Evolutionary conservation across 768 basidiomycete species (phyloP).

Genomic region (Xerocomellus intermedius): DNA sequence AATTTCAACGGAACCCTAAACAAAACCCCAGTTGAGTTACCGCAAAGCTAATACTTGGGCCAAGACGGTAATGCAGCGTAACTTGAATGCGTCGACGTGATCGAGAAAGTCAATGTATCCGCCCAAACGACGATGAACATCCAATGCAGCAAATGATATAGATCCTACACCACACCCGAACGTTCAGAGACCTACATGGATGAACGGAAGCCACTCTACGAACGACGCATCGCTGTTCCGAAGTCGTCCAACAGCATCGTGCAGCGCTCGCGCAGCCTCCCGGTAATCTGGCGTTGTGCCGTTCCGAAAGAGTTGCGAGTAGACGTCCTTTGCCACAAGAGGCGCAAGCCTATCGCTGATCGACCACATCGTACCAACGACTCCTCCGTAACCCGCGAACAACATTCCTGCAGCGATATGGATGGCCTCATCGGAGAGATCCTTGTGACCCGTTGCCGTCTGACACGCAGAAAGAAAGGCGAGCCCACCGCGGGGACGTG

Average conservation of each 20-base stretch:
- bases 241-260: background rate
- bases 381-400: slow-evolving; percentile 29
- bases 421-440: background rate
- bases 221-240: background rate
- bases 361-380: slow-evolving; percentile 47
- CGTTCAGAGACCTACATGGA: slow-evolving; percentile 7
- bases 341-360: slow-evolving; percentile 39
- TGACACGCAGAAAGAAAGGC: background rate
- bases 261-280: background rate
- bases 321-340: slow-evolving; percentile 34
- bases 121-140: background rate
- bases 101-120: background rate
- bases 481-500: background rate
- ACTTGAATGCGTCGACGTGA: too few species aligned
- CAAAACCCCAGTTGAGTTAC: too few species aligned
- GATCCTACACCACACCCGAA: background rate
- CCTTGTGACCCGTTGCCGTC: background rate
- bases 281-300: background rate
- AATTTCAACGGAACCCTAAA: too few species aligned
- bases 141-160: background rate
- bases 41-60: too few species aligned
- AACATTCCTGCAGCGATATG: slow-evolving; percentile 27
- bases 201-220: slow-evolving; percentile 7
- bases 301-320: slow-evolving; percentile 10
- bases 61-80: too few species aligned